Base-by-base conservation (phyloP, 2,329 filamentous ascomycete species). In the Aspergillus pseudoviridinutans region DNA sequence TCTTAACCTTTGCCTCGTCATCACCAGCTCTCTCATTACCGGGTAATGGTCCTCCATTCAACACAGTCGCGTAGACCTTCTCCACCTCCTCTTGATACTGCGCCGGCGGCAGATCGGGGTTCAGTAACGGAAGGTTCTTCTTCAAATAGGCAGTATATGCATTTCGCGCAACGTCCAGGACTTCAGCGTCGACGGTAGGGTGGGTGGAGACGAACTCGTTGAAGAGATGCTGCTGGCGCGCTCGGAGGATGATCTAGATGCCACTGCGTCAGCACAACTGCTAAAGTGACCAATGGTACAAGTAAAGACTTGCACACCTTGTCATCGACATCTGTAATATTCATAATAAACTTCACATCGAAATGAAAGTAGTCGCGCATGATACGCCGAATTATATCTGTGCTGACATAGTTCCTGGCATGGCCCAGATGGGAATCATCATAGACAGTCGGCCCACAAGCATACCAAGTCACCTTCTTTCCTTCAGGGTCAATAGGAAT, bases 321-420 rank as follows among this genome's bases (percentile, higher is more conserved):
- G 74, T 90, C 87, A 65, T 92, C 89, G 42, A 93, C 83, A 67
- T 93, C 92, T 28, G 92, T 96, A 61, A 94, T 91, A 76, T 96
- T 96, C 88, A 95, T 94, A 63, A 96, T 90, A 76, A 95, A 96
- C 59, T 87, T 85, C 64, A 96, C 85, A 46, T 91, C 79, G 73
- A 89, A 94, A 60, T 86, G 85, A 72, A 96, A 95, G 76, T 94
- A 93, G 73, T 93, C 86, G 68, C 84, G 80, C 74, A 96, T 77
- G 66, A 96, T 90, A 67, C 92, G 86, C 60, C 92, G 84, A 65
- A 96, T 87, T 62, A 96, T 92, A 74, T 96, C 92, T 49, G 90
- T 93, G 51, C 88, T 90, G 61, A 96, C 90, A 83, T 96, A 96
- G 78, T 96, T 96, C 65, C 91, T 82, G 29, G 90, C 91, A 75